Conservation (phyloP, 192 early-diverging fungal genomes). For the Coemansia umbellata region DNA sequence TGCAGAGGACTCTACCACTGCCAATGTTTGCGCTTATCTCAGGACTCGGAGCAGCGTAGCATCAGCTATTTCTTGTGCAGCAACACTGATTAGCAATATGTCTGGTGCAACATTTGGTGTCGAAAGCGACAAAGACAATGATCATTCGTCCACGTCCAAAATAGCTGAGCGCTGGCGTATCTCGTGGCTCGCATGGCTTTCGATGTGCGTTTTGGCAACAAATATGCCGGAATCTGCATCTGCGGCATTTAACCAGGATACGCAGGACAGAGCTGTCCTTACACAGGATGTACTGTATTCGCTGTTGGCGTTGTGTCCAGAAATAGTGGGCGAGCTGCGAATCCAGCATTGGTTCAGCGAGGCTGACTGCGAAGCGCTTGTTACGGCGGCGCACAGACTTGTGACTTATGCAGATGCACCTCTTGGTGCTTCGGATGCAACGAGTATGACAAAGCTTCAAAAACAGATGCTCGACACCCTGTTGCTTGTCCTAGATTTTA, state of each 20-base stretch:
- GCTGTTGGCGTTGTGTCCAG: conserved; percentile 12
- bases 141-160: too few relatives aligned
- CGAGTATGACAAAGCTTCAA: conserved; percentile 66
- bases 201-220: conserved; percentile 8
- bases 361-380: conserved; percentile 13
- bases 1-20: neutral
- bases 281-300: conserved; percentile 30
- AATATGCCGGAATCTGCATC: conserved; percentile 1
- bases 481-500: neutral
- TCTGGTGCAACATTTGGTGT: neutral
- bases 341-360: neutral
- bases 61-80: conserved; percentile 19
- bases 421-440: conserved; percentile 47
- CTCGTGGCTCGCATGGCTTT: conserved; percentile 25
- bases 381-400: conserved; percentile 8
- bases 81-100: conserved; percentile 4
- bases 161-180: conserved; percentile 21
- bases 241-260: conserved; percentile 7
- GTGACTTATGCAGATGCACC: conserved; percentile 28
- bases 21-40: neutral
- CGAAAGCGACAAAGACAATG: neutral
- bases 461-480: conserved; percentile 60
- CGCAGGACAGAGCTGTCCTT: conserved; percentile 7
- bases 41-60: conserved; percentile 26
- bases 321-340: conserved; percentile 5